phyloP scores from a whole-genome alignment of 305 asterid genomes.

The Fraxinus latifolia region DNA sequence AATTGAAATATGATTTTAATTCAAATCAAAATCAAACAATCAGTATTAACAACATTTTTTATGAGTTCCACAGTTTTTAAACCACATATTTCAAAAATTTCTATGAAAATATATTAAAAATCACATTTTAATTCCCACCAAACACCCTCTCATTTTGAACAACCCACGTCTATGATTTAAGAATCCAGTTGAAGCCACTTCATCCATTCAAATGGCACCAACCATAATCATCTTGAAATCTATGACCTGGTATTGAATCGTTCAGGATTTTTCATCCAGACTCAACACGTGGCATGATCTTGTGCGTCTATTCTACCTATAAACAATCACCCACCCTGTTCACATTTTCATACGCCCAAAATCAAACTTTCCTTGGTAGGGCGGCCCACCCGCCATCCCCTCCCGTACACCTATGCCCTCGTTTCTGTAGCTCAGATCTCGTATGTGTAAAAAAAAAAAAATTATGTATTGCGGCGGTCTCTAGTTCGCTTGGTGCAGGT shows the following conservation, averaged over 20 bases:
- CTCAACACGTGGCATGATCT: background rate
- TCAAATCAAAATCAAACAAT: too few relatives aligned
- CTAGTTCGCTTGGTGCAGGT: constrained; percentile 36
- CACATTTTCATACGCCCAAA: background rate
- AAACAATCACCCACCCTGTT: background rate
- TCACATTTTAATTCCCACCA: too few relatives aligned
- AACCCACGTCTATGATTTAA: background rate
- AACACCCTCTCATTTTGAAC: too few relatives aligned
- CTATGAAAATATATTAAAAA: too few relatives aligned
- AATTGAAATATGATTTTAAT: too few relatives aligned
- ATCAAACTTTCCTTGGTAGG: background rate
- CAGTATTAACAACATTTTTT: too few relatives aligned
- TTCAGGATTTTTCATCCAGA: background rate
- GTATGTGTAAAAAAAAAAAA: background rate
- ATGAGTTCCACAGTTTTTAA: too few relatives aligned
- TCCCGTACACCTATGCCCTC: background rate
- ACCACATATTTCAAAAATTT: too few relatives aligned
- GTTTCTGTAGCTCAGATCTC: background rate
- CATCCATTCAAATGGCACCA: background rate
- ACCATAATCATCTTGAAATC: background rate
- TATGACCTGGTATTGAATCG: background rate
- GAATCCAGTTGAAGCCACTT: background rate
- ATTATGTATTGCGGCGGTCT: constrained; percentile 15
- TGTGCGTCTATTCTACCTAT: background rate
- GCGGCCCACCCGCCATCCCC: background rate